Base-by-base conservation (phyloP, 2,329 filamentous ascomycete genomes). In the Xylaria sp. region DNA sequence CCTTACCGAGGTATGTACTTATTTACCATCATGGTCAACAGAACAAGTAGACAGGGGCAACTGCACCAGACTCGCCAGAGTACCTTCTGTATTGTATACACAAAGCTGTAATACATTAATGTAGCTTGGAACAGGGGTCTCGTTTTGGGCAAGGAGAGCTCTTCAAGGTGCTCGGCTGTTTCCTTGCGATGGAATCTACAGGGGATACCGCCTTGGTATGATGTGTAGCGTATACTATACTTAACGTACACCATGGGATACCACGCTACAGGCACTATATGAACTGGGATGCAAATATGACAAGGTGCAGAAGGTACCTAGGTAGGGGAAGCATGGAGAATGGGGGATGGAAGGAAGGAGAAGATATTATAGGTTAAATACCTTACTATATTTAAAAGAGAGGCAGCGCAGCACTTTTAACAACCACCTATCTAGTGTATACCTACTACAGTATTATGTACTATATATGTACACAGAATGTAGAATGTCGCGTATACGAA, bases 211-310 rank as follows among this genome's bases (percentile, higher is more conserved):
- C 23, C 35, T 44, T 63, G 42, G 50, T 58, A 51, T 47, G 12
- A n/a, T 48, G 10, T 23, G n/a, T 32, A 16, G 27, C n/a, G 27
- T 23, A 18, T n/a, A 23, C 44, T 23, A 21, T n/a, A 44, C 42
- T 2, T 44, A 54, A 32, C 42, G 13, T 18, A 40, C n/a, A n/a
- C n/a, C 32, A 21, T 60, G 40, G n/a, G 8, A 54, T 58, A 47
- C 58, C 37, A 18, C 37, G 44, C 32, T 12, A 54, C 29, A 44
- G 5, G 8, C 6, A 47, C 5, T 67, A 67, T 58, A 68, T 68
- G 68, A 65, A 68, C 65, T 58, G 40, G 58, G 65, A 67, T 70
- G 35, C n/a, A n/a, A n/a, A n/a, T n/a, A n/a, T n/a, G n/a, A n/a
- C n/a, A n/a, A n/a, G n/a, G n/a, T n/a, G n/a, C n/a, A 35, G 8